A percentile compares a stretch with the other conserved stretches of the same genome.
These are phyloP conservation scores for Ceriops decandra DNA, from an alignment of 345 rosid genomes.

Conservation along the genomic window DNA sequence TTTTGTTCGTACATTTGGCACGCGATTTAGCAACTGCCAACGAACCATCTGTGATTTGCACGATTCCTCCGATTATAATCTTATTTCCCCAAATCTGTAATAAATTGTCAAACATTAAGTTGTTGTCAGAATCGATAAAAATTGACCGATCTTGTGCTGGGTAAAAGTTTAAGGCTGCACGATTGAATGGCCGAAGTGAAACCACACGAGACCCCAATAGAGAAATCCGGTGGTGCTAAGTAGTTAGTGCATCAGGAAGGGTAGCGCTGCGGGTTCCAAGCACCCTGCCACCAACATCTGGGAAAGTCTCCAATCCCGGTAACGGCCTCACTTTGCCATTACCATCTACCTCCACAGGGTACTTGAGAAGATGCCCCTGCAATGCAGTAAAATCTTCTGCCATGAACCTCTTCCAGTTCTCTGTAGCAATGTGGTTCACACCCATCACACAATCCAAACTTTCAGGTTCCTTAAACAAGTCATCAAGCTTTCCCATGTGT, in stretches of 20 bases:
- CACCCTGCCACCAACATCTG: slow-evolving; percentile 82
- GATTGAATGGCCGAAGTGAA: not conserved
- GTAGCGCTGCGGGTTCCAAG: slow-evolving; percentile 52
- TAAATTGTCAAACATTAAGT: too few relatives aligned
- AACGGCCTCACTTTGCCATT: slow-evolving; percentile 52
- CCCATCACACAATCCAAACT: slow-evolving; percentile 48
- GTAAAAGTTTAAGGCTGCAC: too few relatives aligned
- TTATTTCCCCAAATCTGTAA: too few relatives aligned
- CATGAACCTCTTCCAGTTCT: slow-evolving; percentile 65
- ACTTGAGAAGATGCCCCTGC: slow-evolving; percentile 71
- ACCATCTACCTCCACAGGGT: slow-evolving; percentile 54
- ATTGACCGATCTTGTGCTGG: too few relatives aligned
- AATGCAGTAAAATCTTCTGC: slow-evolving; percentile 38
- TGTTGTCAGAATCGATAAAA: too few relatives aligned
- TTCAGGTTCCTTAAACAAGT: slow-evolving; percentile 50
- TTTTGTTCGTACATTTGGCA: too few relatives aligned
- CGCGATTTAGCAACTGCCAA: too few relatives aligned
- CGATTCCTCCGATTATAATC: too few relatives aligned
- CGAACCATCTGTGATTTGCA: too few relatives aligned
- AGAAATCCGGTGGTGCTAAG: slow-evolving; percentile 24
- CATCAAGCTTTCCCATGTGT: slow-evolving; percentile 53
- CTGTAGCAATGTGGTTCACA: slow-evolving; percentile 63
- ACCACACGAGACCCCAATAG: not conserved
- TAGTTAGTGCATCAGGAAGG: slow-evolving; percentile 72
- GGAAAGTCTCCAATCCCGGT: slow-evolving; percentile 62